Percentiles rank a stretch among this genome's conserved stretches.
Conservation (phyloP, 257 asterid species). For the Parsonsia alboflavescens region DNA sequence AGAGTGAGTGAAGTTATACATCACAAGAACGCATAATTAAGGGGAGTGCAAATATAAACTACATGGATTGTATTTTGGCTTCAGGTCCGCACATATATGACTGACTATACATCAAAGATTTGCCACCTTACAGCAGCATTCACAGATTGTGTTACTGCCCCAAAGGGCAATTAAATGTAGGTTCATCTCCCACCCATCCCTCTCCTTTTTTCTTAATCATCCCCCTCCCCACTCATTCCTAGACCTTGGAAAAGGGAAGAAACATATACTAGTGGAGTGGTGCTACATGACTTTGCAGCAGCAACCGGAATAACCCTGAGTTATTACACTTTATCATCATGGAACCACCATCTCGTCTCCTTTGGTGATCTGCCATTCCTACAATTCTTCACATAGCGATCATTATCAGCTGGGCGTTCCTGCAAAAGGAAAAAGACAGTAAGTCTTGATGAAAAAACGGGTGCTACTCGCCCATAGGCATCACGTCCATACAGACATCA, state of each 20-base stretch:
- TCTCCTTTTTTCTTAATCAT: not conserved
- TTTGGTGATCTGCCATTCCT: conserved; percentile 89
- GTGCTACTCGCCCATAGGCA: not conserved
- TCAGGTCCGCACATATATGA: not conserved
- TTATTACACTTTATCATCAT: conserved; percentile 88
- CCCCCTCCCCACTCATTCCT: conserved; percentile 2
- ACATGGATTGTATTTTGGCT: not conserved
- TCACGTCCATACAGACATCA: not conserved
- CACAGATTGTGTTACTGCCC: conserved; percentile 5
- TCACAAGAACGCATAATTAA: not conserved
- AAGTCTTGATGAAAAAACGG: not conserved
- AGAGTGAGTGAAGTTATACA: not conserved
- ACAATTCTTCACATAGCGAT: conserved; percentile 95
- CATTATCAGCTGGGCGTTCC: conserved; percentile 97
- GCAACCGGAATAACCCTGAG: conserved; percentile 14
- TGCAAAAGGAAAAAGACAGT: conserved; percentile 29
- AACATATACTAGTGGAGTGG: conserved; percentile 2
- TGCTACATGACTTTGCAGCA: conserved; percentile 22
- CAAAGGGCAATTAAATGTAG: conserved; percentile 7
- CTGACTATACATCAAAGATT: conserved; percentile 13
- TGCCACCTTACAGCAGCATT: conserved; percentile 17
- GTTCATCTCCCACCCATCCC: not conserved
- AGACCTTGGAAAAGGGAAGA: conserved; percentile 8
- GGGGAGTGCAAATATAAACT: conserved; percentile 4
- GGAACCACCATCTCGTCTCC: conserved; percentile 99